A percentile compares a stretch with the other conserved stretches of the same genome.
Conservation (phyloP, 768 basidiomycete genomes). For the Leccinum barrowsii region DNA sequence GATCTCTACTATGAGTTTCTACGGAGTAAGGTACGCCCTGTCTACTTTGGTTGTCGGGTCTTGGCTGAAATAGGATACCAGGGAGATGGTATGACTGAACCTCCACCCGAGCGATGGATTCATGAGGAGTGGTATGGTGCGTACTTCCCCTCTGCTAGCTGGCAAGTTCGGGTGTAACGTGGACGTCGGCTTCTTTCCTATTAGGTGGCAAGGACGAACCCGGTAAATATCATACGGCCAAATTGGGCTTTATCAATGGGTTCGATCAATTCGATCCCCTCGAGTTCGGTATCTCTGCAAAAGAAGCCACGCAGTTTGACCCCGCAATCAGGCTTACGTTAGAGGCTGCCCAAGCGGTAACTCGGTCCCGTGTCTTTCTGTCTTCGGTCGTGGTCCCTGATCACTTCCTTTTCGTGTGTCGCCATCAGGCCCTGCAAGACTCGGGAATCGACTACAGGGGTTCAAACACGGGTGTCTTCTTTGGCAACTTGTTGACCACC, state of each 20-base stretch:
- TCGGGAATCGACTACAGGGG: constrained; percentile 46
- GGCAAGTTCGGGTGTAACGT: background rate
- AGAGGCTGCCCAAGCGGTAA: constrained; percentile 30
- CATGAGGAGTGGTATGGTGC: constrained; percentile 32
- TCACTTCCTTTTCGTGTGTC: background rate
- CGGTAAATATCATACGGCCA: constrained; percentile 28
- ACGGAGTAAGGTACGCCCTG: constrained; percentile 23
- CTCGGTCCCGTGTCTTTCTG: background rate
- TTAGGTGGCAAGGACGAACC: constrained; percentile 31
- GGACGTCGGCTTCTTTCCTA: background rate
- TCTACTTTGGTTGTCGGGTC: background rate
- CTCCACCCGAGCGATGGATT: constrained; percentile 28
- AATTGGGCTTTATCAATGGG: constrained; percentile 29
- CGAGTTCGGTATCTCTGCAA: constrained; percentile 33
- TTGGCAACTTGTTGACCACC: constrained; percentile 31
- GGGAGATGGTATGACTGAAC: constrained; percentile 30
- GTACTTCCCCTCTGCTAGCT: background rate
- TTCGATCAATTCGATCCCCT: constrained; percentile 33
- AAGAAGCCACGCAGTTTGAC: constrained; percentile 30
- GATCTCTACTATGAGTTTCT: constrained; percentile 30
- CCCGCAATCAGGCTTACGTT: constrained; percentile 30
- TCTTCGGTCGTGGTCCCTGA: background rate
- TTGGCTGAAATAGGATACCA: background rate
- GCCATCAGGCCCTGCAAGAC: constrained; percentile 36
- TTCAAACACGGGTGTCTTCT: constrained; percentile 41